Evolutionary conservation across 108 stramenopile genomes (phyloP), one percentile per base, ranked within the genome.

Genomic region (Cyclotella baltica): DNA sequence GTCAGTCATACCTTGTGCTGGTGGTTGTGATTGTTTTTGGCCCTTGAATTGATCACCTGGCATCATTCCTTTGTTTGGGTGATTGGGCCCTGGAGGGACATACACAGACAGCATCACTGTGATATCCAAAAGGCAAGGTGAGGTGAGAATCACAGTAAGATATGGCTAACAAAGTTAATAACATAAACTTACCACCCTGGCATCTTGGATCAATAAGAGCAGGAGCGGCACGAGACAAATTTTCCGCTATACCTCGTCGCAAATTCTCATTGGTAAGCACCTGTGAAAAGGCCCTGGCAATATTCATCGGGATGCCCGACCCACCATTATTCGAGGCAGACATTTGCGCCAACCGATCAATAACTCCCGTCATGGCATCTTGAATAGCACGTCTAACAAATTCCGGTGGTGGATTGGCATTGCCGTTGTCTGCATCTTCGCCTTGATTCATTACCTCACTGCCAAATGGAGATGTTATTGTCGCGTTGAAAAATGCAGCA

Each of bases 171-270:
- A 5, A 25, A 56, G 25, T 25, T n/a, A 5, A 33, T 8, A 61
- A 8, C 1, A 34, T 34, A 6, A 34, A 34, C 59, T 10, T 61
- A 34, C 30, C 59, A 34, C 96, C 96, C 73, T 94, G 93, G 70
- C 96, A 96, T 65, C 92, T 88, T 13, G 93, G 91, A 81, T 96
- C 93, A 22, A 89, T 83, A 4, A 96, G 80, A 19, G 96, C 96
- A n/a, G 93, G 96, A 18, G 96, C 96, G 23, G 93, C 93, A 4
- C 88, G 87, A 29, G 91, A 83, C 35, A 96, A 72, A 50, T 93
- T 96, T 53, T 94, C 90, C 19, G 91, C 92, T 70, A 96, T 93
- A 10, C 96, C 93, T 0, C 85, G 76, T 34, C 93, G 81, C 28
- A 96, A 67, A 64, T 83, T 88, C 47, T 92, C 89, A 69, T 92